phyloP scores from a whole-genome alignment of 108 stramenopile species.

The Cyclotella kingstonii region DNA sequence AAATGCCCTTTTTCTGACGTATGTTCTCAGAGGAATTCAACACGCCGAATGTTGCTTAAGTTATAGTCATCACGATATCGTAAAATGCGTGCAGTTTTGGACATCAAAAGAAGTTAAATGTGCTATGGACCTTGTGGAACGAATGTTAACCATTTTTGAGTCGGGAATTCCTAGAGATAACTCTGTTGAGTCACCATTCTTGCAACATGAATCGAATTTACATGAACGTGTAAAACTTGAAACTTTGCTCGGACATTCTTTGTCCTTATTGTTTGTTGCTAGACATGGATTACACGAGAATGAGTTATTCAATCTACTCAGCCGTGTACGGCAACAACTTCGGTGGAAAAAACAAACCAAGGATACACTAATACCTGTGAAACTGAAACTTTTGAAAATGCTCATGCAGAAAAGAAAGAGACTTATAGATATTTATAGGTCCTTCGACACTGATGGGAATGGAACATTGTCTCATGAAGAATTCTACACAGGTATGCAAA shows the following conservation, averaged over 20 bases:
- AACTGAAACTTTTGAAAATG: slow-evolving; percentile 32
- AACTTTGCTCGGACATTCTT: slow-evolving; percentile 35
- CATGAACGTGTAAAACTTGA: slow-evolving; percentile 19
- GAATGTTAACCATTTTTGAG: slow-evolving; percentile 13
- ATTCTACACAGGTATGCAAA: slow-evolving; percentile 20
- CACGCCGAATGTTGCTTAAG: not conserved
- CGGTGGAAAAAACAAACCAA: slow-evolving; percentile 20
- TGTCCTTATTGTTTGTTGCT: slow-evolving; percentile 51
- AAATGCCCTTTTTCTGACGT: slow-evolving; percentile 25
- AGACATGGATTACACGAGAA: slow-evolving; percentile 58
- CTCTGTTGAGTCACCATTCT: not conserved
- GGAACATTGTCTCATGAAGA: slow-evolving; percentile 22
- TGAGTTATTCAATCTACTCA: slow-evolving; percentile 50
- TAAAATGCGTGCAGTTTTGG: slow-evolving; percentile 12
- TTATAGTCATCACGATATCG: not conserved
- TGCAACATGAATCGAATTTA: not conserved
- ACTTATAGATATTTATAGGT: slow-evolving; percentile 29
- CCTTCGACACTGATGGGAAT: slow-evolving; percentile 31
- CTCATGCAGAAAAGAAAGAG: slow-evolving; percentile 19
- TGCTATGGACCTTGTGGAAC: slow-evolving; percentile 15
- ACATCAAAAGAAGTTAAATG: not conserved
- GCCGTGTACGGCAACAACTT: slow-evolving; percentile 15
- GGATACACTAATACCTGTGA: slow-evolving; percentile 30
- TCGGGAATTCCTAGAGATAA: not conserved
- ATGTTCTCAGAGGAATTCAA: slow-evolving; percentile 15